These are phyloP conservation scores for Epichloe brachyelytri DNA, from an alignment of 2,329 filamentous ascomycete species.

Conservation along the genomic window DNA sequence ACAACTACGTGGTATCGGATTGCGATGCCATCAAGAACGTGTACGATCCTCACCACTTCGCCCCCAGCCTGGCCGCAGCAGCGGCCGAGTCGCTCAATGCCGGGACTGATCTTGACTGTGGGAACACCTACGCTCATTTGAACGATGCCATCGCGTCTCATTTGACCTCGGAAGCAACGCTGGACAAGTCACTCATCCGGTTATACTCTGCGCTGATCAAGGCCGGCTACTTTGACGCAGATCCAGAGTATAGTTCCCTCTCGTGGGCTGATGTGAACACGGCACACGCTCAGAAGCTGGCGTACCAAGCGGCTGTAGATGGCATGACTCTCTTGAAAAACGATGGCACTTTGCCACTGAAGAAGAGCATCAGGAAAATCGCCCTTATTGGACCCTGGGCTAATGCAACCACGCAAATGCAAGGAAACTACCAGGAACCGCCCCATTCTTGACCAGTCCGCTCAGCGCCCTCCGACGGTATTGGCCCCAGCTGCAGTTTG, in stretches of 20 bases:
- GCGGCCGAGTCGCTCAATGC: constrained; percentile 21
- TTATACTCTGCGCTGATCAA: constrained; percentile 41
- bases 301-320: constrained; percentile 38
- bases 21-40: constrained; percentile 51
- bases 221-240: constrained; percentile 44
- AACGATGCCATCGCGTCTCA: constrained; percentile 22
- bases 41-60: constrained; percentile 29
- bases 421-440: constrained; percentile 14
- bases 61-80: constrained; percentile 20
- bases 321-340: constrained; percentile 42
- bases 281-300: constrained; percentile 38
- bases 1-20: constrained; percentile 52
- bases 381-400: constrained; percentile 23
- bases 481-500: neutral
- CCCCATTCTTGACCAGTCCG: constrained; percentile 9
- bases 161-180: constrained; percentile 1
- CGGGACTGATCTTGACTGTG: constrained; percentile 16
- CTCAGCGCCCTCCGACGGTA: constrained; percentile 1
- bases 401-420: constrained; percentile 23
- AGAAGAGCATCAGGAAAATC: constrained; percentile 6
- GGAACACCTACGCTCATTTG: constrained; percentile 12
- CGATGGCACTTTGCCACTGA: constrained; percentile 35
- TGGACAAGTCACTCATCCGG: constrained; percentile 18
- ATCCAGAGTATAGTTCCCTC: constrained; percentile 36
- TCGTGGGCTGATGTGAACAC: constrained; percentile 43